Base-by-base conservation (phyloP, 306 rosid genomes). In the Cicer cuneatum region DNA sequence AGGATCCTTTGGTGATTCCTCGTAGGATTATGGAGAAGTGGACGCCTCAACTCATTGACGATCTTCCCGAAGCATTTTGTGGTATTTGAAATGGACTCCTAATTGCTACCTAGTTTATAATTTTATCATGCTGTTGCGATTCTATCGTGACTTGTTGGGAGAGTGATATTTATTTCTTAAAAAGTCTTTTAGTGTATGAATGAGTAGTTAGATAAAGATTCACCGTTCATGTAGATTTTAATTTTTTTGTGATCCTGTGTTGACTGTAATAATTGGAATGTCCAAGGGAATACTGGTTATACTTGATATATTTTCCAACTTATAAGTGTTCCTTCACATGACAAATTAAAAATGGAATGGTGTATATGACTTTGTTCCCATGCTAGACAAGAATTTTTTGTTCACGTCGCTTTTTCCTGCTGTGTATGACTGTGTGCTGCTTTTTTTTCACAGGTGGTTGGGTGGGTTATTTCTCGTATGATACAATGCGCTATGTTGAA, bases 401-500 rank as follows among this genome's bases (percentile, higher is more conserved):
- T 45, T 71, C 21, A 47, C 37, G 41, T 64, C 18, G 53, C 60
- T 24, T 35, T 59, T 46, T n/a, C 58, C 46, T 15, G 51, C 14
- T 52, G 48, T 71, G 45, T 72, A 74, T 77, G 64, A 76, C 48
- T 15, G 13, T 21, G 11, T 24, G 9, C 29, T 41, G 19, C 73
- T 74, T 75, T 70, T 56, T 83, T 57, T 69, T 47, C 41, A 10
- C 83, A 94, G 99, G 96, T 84, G 99, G 99, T 45, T 91, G 97
- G 96, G 96, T 94, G 19, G 98, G 98, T 78, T 94, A 86, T 78
- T 91, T 94, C 86, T 94, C 99, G 10, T 94, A 94, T 76, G 99
- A 94, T 74, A 92, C 99, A 10, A 90, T 94, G 84, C 99, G 99
- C 66, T 94, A 87, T 69, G 95, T 82, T n/a, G 97, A 94, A 83